These are phyloP conservation scores for Lactifluus volemus DNA, from an alignment of 768 basidiomycete genomes.

Conservation along the genomic window DNA sequence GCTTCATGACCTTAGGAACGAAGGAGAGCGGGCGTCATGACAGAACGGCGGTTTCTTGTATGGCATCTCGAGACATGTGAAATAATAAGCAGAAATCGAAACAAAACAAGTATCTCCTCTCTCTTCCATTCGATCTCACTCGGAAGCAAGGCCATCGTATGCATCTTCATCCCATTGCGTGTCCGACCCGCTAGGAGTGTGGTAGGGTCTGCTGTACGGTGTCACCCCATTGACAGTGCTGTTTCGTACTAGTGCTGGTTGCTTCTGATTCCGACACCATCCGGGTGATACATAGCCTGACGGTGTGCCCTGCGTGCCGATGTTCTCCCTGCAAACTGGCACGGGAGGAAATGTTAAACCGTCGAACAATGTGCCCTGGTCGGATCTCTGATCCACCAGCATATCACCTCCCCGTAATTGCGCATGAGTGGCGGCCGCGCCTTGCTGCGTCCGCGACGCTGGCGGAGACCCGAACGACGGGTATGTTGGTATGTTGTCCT, in stretches of 20 bases:
- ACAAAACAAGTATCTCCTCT: background rate
- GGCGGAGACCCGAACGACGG: conserved; percentile 25
- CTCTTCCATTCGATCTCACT: background rate
- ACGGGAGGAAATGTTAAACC: background rate
- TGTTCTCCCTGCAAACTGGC: background rate
- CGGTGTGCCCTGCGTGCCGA: background rate
- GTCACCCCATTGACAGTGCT: background rate
- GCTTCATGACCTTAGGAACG: background rate
- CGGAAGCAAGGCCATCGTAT: conserved; percentile 13
- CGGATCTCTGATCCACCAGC: background rate
- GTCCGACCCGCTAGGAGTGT: background rate
- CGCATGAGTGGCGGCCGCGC: background rate
- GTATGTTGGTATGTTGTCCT: conserved; percentile 23
- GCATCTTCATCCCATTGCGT: conserved; percentile 12
- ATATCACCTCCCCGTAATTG: background rate
- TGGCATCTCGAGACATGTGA: background rate
- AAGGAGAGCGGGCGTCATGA: background rate
- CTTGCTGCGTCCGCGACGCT: conserved; percentile 3
- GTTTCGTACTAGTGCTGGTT: background rate
- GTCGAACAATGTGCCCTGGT: background rate
- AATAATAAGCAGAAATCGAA: background rate
- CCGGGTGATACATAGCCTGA: background rate
- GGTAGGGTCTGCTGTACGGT: background rate
- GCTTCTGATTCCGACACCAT: background rate
- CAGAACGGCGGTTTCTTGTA: background rate